A percentile compares a stretch with the other conserved stretches of the same genome.
Conservation (phyloP, 768 basidiomycete species). For the Auriscalpium vulgare region DNA sequence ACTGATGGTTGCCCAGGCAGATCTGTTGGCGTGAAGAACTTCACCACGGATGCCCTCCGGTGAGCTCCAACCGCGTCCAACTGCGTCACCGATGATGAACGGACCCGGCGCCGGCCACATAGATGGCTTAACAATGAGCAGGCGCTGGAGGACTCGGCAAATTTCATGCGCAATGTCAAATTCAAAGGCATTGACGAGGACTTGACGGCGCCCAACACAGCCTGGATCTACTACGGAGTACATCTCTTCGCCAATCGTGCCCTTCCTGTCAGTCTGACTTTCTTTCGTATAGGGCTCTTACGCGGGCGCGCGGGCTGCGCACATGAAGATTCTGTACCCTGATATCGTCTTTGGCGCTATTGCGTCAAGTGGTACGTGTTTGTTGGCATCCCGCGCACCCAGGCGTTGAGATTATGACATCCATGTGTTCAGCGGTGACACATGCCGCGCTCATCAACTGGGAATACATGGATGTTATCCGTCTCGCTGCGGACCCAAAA, state of each 20-base stretch:
- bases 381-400: neutral
- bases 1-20: slow-evolving; percentile 35
- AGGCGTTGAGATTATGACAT: too few species aligned
- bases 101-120: neutral
- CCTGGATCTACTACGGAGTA: slow-evolving; percentile 94
- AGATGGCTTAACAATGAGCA: slow-evolving; percentile 90
- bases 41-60: slow-evolving; percentile 80
- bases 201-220: slow-evolving; percentile 61
- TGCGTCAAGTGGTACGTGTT: slow-evolving; percentile 65
- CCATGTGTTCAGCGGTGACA: slow-evolving; percentile 52
- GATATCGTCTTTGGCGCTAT: slow-evolving; percentile 85
- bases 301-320: slow-evolving; percentile 89
- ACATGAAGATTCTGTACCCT: slow-evolving; percentile 84
- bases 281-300: slow-evolving; percentile 62
- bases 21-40: slow-evolving; percentile 67
- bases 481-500: slow-evolving; percentile 52
- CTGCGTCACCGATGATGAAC: neutral
- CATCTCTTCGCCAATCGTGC: slow-evolving; percentile 14
- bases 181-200: slow-evolving; percentile 65
- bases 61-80: slow-evolving; percentile 20
- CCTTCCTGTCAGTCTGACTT: too few species aligned
- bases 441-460: slow-evolving; percentile 78
- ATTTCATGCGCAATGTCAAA: slow-evolving; percentile 79
- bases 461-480: slow-evolving; percentile 85
- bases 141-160: slow-evolving; percentile 83